phyloP scores from a whole-genome alignment of 768 basidiomycete species.

The Imleria badia region DNA sequence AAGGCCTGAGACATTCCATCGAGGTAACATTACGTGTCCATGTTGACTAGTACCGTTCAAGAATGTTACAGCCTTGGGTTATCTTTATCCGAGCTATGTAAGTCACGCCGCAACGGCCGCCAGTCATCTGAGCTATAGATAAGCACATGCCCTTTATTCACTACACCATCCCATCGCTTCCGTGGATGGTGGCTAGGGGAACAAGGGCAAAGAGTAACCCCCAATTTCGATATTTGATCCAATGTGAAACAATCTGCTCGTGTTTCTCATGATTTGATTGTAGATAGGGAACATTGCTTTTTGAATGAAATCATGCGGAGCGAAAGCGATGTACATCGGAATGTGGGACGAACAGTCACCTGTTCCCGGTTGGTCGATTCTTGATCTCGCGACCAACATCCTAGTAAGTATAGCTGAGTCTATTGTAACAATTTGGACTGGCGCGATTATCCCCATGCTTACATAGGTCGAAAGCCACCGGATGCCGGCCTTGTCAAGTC shows the following conservation, averaged over 20 bases:
- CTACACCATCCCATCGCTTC: constrained; percentile 56
- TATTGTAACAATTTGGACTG: too few species aligned
- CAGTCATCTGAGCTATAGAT: not conserved
- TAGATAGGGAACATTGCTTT: constrained; percentile 21
- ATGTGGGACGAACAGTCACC: not conserved
- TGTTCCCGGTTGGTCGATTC: not conserved
- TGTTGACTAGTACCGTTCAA: constrained; percentile 15
- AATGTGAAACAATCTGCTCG: constrained; percentile 15
- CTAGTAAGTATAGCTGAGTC: not conserved
- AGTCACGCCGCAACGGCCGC: not conserved
- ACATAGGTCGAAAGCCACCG: not conserved
- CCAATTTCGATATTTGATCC: constrained; percentile 10
- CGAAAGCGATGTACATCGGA: not conserved
- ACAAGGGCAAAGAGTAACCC: constrained; percentile 69
- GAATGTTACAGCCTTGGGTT: constrained; percentile 21
- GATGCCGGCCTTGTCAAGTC: not conserved
- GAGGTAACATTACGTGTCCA: constrained; percentile 6
- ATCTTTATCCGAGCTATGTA: constrained; percentile 10
- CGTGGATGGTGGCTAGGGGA: constrained; percentile 74
- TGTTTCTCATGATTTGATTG: constrained; percentile 17
- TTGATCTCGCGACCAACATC: not conserved
- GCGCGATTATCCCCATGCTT: too few species aligned
- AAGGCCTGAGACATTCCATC: constrained; percentile 49
- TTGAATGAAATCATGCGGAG: constrained; percentile 1
- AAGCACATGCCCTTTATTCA: constrained; percentile 61